phyloP scores from a whole-genome alignment of 495 filamentous ascomycete genomes.

The Xylaria telfairii region DNA sequence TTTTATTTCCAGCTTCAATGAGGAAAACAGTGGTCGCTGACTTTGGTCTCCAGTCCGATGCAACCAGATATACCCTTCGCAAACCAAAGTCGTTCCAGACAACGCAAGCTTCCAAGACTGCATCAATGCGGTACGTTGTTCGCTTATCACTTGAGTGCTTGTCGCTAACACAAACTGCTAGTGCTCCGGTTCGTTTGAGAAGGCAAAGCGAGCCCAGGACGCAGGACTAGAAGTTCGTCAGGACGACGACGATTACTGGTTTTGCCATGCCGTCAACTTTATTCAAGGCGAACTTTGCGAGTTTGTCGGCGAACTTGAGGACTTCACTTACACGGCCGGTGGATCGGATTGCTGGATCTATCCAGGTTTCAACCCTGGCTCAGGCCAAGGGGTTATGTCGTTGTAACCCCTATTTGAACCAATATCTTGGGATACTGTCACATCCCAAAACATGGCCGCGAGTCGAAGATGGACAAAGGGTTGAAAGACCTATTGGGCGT shows the following conservation, averaged over 20 bases:
- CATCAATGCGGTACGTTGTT: not conserved
- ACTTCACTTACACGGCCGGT: not conserved
- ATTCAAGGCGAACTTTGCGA: constrained; percentile 1
- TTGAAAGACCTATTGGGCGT: not conserved
- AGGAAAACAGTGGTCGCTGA: not conserved
- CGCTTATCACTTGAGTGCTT: not conserved
- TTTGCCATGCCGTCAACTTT: constrained; percentile 3
- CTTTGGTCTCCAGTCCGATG: not conserved
- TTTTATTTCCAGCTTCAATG: not conserved
- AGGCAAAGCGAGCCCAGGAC: not conserved
- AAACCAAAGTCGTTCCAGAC: not conserved
- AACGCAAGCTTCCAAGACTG: constrained; percentile 2
- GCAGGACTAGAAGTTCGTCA: not conserved
- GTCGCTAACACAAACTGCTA: not conserved
- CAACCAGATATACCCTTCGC: not conserved
- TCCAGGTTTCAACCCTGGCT: not conserved
- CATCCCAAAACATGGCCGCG: not conserved
- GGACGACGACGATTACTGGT: constrained; percentile 8
- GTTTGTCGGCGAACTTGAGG: constrained; percentile 1
- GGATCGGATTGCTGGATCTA: constrained; percentile 5
- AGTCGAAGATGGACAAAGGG: not conserved
- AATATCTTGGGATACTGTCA: not conserved
- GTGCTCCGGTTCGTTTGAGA: constrained; percentile 1
- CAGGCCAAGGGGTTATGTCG: not conserved
- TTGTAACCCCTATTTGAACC: not conserved